Conservation (phyloP, 1,139 yeast genomes). For the Geotrichum candidum region DNA sequence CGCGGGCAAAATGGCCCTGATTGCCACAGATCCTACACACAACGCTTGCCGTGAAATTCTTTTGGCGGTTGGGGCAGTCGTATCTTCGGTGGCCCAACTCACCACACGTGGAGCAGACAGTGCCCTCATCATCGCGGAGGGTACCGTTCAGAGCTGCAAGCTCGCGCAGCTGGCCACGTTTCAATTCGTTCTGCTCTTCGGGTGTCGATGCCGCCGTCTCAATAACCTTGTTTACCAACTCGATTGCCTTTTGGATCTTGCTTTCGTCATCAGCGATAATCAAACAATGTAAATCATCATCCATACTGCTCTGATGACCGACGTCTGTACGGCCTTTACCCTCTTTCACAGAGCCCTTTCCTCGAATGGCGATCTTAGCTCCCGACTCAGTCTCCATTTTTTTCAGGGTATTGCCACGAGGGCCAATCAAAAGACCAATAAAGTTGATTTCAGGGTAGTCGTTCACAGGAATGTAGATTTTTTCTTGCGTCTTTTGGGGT, state of each 20-base stretch:
- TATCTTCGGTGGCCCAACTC: conserved; percentile 55
- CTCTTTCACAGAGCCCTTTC: conserved; percentile 92
- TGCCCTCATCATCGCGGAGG: conserved; percentile 69
- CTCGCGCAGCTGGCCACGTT: conserved; percentile 84
- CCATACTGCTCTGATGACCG: conserved; percentile 43
- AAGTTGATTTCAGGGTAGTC: conserved; percentile 92
- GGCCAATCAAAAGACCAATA: conserved; percentile 86
- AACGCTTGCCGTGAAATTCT: conserved; percentile 50
- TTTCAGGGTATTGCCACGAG: conserved; percentile 87
- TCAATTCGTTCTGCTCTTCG: conserved; percentile 86
- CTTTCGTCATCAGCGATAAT: conserved; percentile 80
- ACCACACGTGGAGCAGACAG: conserved; percentile 58
- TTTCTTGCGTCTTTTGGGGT: conserved; percentile 71
- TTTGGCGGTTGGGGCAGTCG: conserved; percentile 52
- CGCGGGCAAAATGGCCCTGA: conserved; percentile 82
- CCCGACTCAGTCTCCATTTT: conserved; percentile 78
- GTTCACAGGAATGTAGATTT: conserved; percentile 75
- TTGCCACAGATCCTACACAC: conserved; percentile 76
- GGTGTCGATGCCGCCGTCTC: conserved; percentile 81
- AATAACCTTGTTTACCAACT: conserved; percentile 67
- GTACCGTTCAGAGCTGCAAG: conserved; percentile 94
- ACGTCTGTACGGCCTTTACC: conserved; percentile 58
- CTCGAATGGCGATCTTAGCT: conserved; percentile 81
- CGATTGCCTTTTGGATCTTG: conserved; percentile 69
- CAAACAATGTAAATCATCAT: conserved; percentile 84